phyloP scores from a whole-genome alignment of 768 basidiomycete species.

The Amanita muscaria region DNA sequence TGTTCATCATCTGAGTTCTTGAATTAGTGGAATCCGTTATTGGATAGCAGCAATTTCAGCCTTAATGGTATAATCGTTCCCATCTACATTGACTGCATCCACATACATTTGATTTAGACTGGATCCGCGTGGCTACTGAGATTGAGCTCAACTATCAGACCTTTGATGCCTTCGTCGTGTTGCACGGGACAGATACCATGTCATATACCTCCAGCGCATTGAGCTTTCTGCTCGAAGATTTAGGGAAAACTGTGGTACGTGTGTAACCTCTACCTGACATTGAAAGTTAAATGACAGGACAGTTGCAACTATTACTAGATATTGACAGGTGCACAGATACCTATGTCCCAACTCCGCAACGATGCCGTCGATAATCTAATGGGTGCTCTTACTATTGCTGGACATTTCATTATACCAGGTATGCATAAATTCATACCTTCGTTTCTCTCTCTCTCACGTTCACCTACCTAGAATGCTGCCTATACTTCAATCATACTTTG shows the following conservation, averaged over 20 bases:
- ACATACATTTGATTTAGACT: slow-evolving; percentile 40
- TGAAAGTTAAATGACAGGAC: not conserved
- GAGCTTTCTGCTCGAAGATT: slow-evolving; percentile 85
- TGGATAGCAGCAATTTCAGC: slow-evolving; percentile 87
- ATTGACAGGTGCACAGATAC: slow-evolving; percentile 89
- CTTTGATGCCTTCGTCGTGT: slow-evolving; percentile 86
- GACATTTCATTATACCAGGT: slow-evolving; percentile 90
- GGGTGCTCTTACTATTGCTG: slow-evolving; percentile 82
- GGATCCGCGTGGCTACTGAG: slow-evolving; percentile 86
- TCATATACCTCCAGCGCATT: slow-evolving; percentile 83
- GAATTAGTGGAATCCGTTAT: slow-evolving; percentile 70
- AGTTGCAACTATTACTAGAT: slow-evolving; percentile 40
- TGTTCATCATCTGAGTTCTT: slow-evolving; percentile 9
- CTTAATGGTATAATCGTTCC: slow-evolving; percentile 46
- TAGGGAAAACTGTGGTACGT: slow-evolving; percentile 81
- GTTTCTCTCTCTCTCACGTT: not conserved
- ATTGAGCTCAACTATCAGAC: slow-evolving; percentile 82
- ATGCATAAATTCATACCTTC: slow-evolving; percentile 7
- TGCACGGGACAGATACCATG: slow-evolving; percentile 93
- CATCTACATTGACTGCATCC: not conserved
- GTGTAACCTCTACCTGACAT: not conserved
- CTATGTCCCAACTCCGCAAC: slow-evolving; percentile 83
- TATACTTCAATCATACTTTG: slow-evolving; percentile 87
- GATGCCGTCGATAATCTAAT: slow-evolving; percentile 92
- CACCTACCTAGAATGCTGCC: slow-evolving; percentile 75